Conservation (phyloP, 2,329 filamentous ascomycete species). For the Kalmusia sp. region DNA sequence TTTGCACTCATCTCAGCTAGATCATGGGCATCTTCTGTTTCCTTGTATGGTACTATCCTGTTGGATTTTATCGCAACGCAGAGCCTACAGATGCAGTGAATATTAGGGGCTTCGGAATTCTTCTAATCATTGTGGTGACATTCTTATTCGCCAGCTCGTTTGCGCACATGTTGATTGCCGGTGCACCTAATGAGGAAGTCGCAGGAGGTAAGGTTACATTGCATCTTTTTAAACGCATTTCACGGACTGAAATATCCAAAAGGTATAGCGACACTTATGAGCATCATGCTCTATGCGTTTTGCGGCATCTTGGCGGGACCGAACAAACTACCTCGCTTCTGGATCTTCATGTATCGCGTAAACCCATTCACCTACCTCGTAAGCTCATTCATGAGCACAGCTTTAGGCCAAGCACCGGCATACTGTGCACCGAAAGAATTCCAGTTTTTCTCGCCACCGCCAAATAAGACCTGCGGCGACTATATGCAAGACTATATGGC, state of each 20-base stretch:
- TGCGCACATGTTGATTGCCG: slow-evolving; percentile 77
- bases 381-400: slow-evolving; percentile 72
- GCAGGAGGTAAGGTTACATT: slow-evolving; percentile 60
- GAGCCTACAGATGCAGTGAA: slow-evolving; percentile 65
- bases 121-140: slow-evolving; percentile 77
- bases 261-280: slow-evolving; percentile 74
- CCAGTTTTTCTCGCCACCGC: slow-evolving; percentile 67
- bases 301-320: slow-evolving; percentile 74
- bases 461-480: slow-evolving; percentile 50
- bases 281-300: slow-evolving; percentile 71
- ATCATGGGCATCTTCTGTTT: slow-evolving; percentile 77
- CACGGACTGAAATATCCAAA: neutral
- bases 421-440: slow-evolving; percentile 76
- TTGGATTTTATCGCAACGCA: slow-evolving; percentile 77
- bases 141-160: slow-evolving; percentile 84
- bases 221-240: no score
- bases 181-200: slow-evolving; percentile 75
- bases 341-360: slow-evolving; percentile 84
- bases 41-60: slow-evolving; percentile 84
- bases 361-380: slow-evolving; percentile 86
- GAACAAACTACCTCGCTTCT: slow-evolving; percentile 71
- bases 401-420: slow-evolving; percentile 68
- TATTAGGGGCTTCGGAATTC: slow-evolving; percentile 78
- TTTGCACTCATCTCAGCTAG: slow-evolving; percentile 45
- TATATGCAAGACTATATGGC: slow-evolving; percentile 48